A percentile compares a stretch with the other conserved stretches of the same genome.
Evolutionary conservation across 2,329 filamentous ascomycete species (phyloP).

Genomic region (Didymella sp.): DNA sequence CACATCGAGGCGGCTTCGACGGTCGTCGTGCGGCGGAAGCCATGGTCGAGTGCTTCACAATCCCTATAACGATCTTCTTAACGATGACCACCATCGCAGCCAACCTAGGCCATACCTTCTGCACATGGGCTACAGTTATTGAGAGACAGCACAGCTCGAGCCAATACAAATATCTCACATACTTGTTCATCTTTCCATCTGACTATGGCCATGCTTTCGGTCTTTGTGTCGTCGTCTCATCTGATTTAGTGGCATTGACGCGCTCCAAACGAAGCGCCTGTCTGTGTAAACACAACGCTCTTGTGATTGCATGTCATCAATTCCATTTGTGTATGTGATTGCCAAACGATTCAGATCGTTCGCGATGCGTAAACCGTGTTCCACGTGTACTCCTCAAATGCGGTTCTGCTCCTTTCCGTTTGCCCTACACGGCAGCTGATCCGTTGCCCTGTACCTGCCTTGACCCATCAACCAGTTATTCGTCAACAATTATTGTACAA

Average conservation of each 20-base stretch:
- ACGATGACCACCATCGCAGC: not conserved
- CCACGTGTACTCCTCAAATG: not conserved
- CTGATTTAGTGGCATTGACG: too few relatives aligned
- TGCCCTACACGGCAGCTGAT: not conserved
- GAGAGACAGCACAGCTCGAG: not conserved
- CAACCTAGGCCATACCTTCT: not conserved
- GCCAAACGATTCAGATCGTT: too few relatives aligned
- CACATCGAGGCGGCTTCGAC: not conserved
- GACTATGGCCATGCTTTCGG: too few relatives aligned
- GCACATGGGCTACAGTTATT: not conserved
- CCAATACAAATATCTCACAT: too few relatives aligned
- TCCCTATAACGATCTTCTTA: not conserved
- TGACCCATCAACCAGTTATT: not conserved
- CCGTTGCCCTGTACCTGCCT: not conserved
- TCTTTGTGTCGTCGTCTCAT: too few relatives aligned
- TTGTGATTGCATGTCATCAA: not conserved
- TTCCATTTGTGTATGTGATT: too few relatives aligned
- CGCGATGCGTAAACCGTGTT: not conserved
- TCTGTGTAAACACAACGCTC: not conserved
- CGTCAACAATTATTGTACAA: not conserved
- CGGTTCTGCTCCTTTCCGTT: not conserved
- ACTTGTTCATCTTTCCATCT: too few relatives aligned
- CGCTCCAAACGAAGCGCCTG: too few relatives aligned
- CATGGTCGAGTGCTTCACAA: too few relatives aligned
- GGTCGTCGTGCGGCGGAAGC: not conserved